Base-by-base conservation (phyloP, 2,329 filamentous ascomycete species). In the Phialocephala sp. region DNA sequence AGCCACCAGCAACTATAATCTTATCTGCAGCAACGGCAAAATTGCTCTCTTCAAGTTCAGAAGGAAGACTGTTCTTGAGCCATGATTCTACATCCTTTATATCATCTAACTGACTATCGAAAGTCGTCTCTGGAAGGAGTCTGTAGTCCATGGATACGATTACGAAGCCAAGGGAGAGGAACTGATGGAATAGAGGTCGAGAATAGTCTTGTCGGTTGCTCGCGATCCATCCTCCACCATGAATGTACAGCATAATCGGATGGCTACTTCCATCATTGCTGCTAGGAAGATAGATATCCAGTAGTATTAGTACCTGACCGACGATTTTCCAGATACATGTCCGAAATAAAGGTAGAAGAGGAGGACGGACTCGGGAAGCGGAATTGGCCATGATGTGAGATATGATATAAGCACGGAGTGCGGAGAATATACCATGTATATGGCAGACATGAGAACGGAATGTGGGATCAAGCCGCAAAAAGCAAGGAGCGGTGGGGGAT, bases 141-240 rank as follows among this genome's bases (percentile, higher is more conserved):
- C 70, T 60, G 43, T 72, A 72, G 37, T 72, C 70, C 62, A 69
- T 70, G 2, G 65, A 64, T 5, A 59, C 41, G 18, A 70, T 60
- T 1, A 72, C 63, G 22, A 72, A 72, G 12, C 67, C 66, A 6
- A 64, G 43, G 9, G 47, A 15, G 1, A 70, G 56, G 45, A 72
- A 69, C 18, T 66, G 54, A 14, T 66, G 39, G 58, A 70, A 68
- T 4, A 70, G 41, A 4, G 68, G 65, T 9, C 67, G 65, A 15
- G 60, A 69, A 56, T 68, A 70, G 47, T 72, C 68, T 0, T 59
- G 60, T 4, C 63, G 45, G 47, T 66, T 71, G 20, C 64, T 59
- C 9, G 66, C 63, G 2, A 61, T 64, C 69, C 69, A 71, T n/a
- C 66, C 69, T 14, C 68, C 69, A 11, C 69, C 69, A 22, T 70